phyloP scores from a whole-genome alignment of 257 asterid species.

The Lithospermum erythrorhizon region DNA sequence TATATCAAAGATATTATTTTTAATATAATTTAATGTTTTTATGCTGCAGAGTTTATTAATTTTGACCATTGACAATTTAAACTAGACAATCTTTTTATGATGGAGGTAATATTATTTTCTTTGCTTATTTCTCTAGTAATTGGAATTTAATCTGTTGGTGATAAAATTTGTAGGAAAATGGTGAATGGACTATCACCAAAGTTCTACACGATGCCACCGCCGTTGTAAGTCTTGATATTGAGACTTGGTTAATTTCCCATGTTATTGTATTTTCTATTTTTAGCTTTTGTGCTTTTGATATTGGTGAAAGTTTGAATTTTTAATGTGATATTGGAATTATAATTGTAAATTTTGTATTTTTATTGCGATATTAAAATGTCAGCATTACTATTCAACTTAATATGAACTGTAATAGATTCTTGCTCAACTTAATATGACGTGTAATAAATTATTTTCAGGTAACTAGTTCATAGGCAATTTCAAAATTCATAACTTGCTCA shows the following conservation, averaged over 20 bases:
- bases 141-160: neutral
- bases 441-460: no score
- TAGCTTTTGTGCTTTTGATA: neutral
- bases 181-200: constrained; percentile 52
- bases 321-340: neutral
- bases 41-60: no score
- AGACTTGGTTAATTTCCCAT: neutral
- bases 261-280: neutral
- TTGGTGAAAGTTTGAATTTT: neutral
- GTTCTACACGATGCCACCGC: constrained; percentile 64
- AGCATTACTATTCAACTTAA: no score
- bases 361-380: no score
- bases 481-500: no score
- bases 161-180: constrained; percentile 21
- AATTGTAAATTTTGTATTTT: neutral
- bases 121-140: neutral
- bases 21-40: no score
- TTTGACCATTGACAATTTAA: no score
- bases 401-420: no score
- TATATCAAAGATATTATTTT: no score
- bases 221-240: constrained; percentile 32
- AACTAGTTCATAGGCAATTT: no score
- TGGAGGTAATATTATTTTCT: neutral
- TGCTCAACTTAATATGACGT: no score
- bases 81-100: no score